These are phyloP conservation scores for Sphagnum fallax DNA, from an alignment of 228 moss, liverwort and hornwort genomes.

Conservation along the genomic window DNA sequence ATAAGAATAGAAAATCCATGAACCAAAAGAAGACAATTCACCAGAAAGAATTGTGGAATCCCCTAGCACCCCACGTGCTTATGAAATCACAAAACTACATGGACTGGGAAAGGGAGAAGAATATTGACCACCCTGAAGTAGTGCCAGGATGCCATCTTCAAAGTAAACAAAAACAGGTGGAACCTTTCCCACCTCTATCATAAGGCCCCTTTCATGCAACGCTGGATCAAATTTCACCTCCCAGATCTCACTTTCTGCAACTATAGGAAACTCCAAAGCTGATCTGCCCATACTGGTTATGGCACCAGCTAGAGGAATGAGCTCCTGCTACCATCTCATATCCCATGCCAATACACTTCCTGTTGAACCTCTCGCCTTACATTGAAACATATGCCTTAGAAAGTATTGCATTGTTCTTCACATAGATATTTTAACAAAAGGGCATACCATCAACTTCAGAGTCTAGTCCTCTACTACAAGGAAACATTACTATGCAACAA, in stretches of 20 bases:
- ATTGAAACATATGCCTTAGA: no score
- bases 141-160: slow-evolving; percentile 80
- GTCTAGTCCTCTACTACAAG: no score
- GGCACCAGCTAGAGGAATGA: slow-evolving; percentile 63
- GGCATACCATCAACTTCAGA: no score
- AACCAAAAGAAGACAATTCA: background rate
- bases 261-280: slow-evolving; percentile 17
- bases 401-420: no score
- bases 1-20: background rate
- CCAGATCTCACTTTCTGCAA: slow-evolving; percentile 85
- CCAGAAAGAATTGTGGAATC: background rate
- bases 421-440: no score
- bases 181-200: slow-evolving; percentile 63
- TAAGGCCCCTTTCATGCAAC: slow-evolving; percentile 58
- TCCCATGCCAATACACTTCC: slow-evolving; percentile 87
- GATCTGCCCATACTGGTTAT: slow-evolving; percentile 29
- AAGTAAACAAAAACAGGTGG: slow-evolving; percentile 93
- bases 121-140: slow-evolving; percentile 75
- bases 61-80: background rate
- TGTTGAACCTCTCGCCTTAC: slow-evolving; percentile 49
- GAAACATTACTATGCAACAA: no score
- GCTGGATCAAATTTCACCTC: slow-evolving; percentile 79
- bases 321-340: slow-evolving; percentile 82
- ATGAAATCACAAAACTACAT: background rate
- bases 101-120: background rate